Evolutionary conservation across 2,329 filamentous ascomycete species (phyloP), one percentile per base, ranked within the genome.

Genomic region (Pestalotiopsis sp.): DNA sequence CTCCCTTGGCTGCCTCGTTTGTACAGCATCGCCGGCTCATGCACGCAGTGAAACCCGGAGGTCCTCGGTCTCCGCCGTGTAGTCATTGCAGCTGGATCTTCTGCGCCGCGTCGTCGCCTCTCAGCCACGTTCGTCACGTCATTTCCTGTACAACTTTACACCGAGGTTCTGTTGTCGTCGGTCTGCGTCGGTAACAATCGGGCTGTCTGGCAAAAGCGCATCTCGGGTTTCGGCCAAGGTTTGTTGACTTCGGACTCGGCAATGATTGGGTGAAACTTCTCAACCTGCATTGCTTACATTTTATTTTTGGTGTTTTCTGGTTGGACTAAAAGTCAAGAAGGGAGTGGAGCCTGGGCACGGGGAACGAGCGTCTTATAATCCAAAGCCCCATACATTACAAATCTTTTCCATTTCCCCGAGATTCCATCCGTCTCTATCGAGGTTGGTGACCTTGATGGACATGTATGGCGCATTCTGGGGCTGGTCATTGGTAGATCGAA

Each of bases 1-100:
- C 0, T 24, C 3, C 24, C 3, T 24, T 3, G 40, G 83, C 79
- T 0, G 79, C 80, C 22, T 72, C 35, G 0, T 66, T 59, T 62
- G 1, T 66, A 48, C 1, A 61, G 56, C 0, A 61, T 60, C 1
- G 74, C 74, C 1, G 64, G 65, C 30, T 72, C 62, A 35, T 76
- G 71, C 6, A 73, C 66, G 39, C 76, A 77, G 35, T 77, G 75
- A 39, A 76, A 70, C 30, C 0, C 56, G 71, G 2, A 75, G 66
- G 2, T 70, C 72, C 20, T 73, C 70, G n/a, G 73, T 70, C 1
- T 64, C 67, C n/a, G 69, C 64, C 5, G 64, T 68, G 59, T 69
- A 70, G 22, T n/a, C n/a, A n/a, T n/a, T n/a, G n/a, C n/a, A 68
- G 48, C 22, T 26, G 11, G 65, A 67, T 14, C 24, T 63, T n/a